Base-by-base conservation (phyloP, 2,329 filamentous ascomycete species). In the Alternaria ethzedia region DNA sequence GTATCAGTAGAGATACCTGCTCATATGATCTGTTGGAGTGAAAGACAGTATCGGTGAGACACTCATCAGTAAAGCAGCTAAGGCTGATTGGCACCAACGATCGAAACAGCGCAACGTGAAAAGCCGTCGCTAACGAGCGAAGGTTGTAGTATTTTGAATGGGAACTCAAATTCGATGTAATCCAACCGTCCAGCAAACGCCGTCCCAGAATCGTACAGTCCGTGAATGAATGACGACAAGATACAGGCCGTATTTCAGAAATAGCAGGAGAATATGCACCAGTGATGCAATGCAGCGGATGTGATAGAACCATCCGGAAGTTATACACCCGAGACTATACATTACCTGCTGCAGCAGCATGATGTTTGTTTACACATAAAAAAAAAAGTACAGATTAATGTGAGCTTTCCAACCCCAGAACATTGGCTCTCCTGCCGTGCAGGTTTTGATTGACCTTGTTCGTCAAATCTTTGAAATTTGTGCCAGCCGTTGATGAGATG, bases 371-470 rank as follows among this genome's bases (percentile, higher is more conserved):
- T 71, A 63, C 49, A 65, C 54, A 61, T 59, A 57, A 55, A 55
- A 52, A 36, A 36, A 23, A 23, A 28, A 55, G 13, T 32, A 36
- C 49, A 56, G 15, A 57, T 74, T 65, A 82, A 65, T 79, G 77
- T 52, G 75, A 77, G 66, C 80, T 83, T 65, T 84, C 82, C 45
- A 83, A 76, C 7, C 82, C 81, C 43, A 84, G 72, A 55, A 84
- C 81, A 56, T 82, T 82, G 12, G 80, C 82, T 28, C 80, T 79
- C 63, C 80, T 79, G 32, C 82, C 82, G 45, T 84, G 82, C 21
- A 84, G 69, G 56, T 81, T 82, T 63, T 82, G 81, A 56, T 82
- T 82, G 47, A 84, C 80, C 65, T 81, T 80, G 64, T 82, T 82
- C 32, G 81, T 77, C 43, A 84, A 70, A 20, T 81, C 82, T 70